Base-by-base conservation (phyloP, 768 basidiomycete species). In the Lyophyllum shimeji region DNA sequence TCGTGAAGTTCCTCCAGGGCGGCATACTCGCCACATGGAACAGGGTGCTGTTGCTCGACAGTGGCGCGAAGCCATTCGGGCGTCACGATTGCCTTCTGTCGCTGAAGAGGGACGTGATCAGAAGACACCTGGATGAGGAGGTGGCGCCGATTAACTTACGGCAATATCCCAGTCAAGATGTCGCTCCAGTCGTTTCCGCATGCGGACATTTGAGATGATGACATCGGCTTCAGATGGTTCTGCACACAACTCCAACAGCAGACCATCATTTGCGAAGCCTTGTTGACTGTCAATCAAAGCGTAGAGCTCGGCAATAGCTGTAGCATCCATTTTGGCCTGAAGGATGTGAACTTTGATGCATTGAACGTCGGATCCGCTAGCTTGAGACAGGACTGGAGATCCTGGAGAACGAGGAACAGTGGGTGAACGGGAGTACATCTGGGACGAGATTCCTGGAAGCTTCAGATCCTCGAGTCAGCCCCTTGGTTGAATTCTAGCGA, bases 1-100 rank as follows among this genome's bases (percentile, higher is more conserved):
- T 82, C 70, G 20, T 72, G 74, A 42, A 86, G 68, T 56, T 82
- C 78, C 9, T 67, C 60, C 11, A 91, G 53, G 1, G 86, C 87
- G 37, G 80, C 75, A 65, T 86, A 91, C 34, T 75, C 69, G 0
- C 73, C 78, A 56, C 73, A 89, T 0, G 85, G 80, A 2, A 84
- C 69, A 0, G 74, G 63, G 15, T 63, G 71, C 0, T 77, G 74
- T 42, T 74, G 69, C 23, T 69, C 63, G 17, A 83, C 69, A 2
- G 86, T 88, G 54, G 87, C 80, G 29, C 68, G 75, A 17, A 93
- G 76, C 90, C 90, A 93, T 29, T 82, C 73, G 0, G 89, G 87
- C 1, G 80, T 85, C 11, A 93, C 88, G 21, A 91, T 78, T 0
- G 80, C 74, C 62, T 87, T 91, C 31, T 75, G 74, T 72, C 77